These are phyloP conservation scores for Cephaloascus fragrans DNA, from an alignment of 805 yeast species.

Conservation along the genomic window DNA sequence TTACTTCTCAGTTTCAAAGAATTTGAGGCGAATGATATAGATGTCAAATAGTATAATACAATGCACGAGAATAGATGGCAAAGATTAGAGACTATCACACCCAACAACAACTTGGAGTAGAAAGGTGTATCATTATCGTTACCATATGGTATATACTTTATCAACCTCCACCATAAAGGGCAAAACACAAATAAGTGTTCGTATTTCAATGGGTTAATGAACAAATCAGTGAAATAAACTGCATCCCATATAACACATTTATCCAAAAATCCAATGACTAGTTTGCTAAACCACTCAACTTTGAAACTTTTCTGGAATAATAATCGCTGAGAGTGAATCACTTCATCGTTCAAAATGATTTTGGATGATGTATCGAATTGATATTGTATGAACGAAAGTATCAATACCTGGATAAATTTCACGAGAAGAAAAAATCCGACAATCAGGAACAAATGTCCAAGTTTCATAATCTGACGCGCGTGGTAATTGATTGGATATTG, in stretches of 20 bases:
- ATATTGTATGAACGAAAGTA: conserved; percentile 28
- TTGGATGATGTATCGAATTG: conserved; percentile 42
- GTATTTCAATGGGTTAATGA: conserved; percentile 39
- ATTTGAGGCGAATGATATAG: conserved; percentile 12
- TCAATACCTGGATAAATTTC: conserved; percentile 25
- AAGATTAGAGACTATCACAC: conserved; percentile 39
- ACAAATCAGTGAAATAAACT: conserved; percentile 60
- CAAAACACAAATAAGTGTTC: conserved; percentile 93
- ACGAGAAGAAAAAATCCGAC: conserved; percentile 16
- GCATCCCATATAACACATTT: conserved; percentile 77
- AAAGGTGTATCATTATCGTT: conserved; percentile 16
- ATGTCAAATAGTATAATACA: conserved; percentile 41
- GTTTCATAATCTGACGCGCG: too few species aligned
- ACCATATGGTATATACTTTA: conserved; percentile 18
- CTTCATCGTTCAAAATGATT: conserved; percentile 18
- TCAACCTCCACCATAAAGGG: conserved; percentile 59
- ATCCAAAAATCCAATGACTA: conserved; percentile 2
- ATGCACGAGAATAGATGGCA: conserved; percentile 42
- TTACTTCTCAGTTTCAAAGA: conserved; percentile 7
- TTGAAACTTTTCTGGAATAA: not conserved
- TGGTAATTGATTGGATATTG: too few species aligned
- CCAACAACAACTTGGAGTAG: conserved; percentile 35
- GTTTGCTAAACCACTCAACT: conserved; percentile 1
- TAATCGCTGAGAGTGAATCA: conserved; percentile 4
- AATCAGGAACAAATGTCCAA: too few species aligned